Evolutionary conservation across 75 land plant species (phyloP).

Genomic region (Pinus taeda): DNA sequence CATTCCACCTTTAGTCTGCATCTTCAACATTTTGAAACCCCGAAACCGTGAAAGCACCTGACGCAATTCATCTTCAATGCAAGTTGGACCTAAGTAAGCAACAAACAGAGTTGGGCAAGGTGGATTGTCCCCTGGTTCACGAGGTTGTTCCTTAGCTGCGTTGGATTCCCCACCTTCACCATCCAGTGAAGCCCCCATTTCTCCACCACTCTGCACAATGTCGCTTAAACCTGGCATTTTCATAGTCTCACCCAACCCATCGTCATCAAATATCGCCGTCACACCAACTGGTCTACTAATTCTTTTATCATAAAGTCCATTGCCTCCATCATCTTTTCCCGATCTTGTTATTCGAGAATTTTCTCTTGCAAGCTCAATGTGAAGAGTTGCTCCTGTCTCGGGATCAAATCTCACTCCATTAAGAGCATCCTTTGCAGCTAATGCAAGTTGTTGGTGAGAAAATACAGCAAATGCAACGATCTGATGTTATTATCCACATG

Average conservation of each 20-base stretch:
- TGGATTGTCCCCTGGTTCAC: too few relatives aligned
- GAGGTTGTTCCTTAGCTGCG: background rate
- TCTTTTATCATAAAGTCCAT: conserved; percentile 52
- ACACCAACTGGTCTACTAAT: conserved; percentile 8
- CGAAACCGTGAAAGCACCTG: too few relatives aligned
- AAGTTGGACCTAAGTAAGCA: too few relatives aligned
- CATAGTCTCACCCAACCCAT: conserved; percentile 51
- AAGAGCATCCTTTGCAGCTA: too few relatives aligned
- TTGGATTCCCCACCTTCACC: background rate
- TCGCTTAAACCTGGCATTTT: conserved; percentile 23
- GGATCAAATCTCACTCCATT: conserved; percentile 53
- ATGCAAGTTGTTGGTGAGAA: too few relatives aligned
- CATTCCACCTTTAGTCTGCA: too few relatives aligned
- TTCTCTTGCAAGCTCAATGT: conserved; percentile 63
- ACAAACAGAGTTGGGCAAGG: too few relatives aligned
- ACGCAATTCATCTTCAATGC: too few relatives aligned
- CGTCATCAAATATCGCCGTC: conserved; percentile 27
- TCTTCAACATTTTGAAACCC: too few relatives aligned
- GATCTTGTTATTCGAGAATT: conserved; percentile 48
- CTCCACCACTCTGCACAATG: conserved; percentile 19
- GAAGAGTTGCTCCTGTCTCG: conserved; percentile 36
- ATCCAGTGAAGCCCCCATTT: background rate
- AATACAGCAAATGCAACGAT: too few relatives aligned
- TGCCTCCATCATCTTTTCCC: conserved; percentile 41
- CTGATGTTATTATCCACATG: too few relatives aligned